These are phyloP conservation scores for Inga oerstediana DNA, from an alignment of 306 rosid species.

Conservation along the genomic window DNA sequence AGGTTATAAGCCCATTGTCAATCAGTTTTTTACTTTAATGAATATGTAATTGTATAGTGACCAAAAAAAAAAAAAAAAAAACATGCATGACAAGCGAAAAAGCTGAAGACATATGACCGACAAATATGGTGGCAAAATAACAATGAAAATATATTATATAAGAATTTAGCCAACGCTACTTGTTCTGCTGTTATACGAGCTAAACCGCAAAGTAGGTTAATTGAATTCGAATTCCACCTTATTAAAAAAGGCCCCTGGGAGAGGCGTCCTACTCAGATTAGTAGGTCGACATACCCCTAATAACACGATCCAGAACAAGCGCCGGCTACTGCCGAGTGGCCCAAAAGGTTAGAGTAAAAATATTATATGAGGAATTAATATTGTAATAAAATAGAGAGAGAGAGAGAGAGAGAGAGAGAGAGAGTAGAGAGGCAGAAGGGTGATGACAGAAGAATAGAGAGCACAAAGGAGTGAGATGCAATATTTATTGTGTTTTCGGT, in stretches of 20 bases:
- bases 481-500: conserved; percentile 2
- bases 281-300: too few species aligned
- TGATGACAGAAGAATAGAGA: conserved; percentile 83
- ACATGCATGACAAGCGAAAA: neutral
- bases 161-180: too few species aligned
- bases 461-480: conserved; percentile 83
- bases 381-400: neutral
- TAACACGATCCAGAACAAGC: too few species aligned
- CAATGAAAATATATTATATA: neutral
- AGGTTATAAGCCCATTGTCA: too few species aligned
- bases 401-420: neutral
- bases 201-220: too few species aligned
- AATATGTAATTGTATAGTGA: neutral
- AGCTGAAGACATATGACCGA: neutral
- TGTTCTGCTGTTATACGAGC: too few species aligned
- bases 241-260: too few species aligned
- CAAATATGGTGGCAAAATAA: neutral
- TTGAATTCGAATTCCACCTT: too few species aligned
- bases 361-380: neutral
- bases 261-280: too few species aligned
- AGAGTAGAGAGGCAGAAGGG: neutral
- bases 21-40: neutral
- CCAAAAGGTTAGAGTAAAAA: too few species aligned
- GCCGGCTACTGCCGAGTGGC: too few species aligned
- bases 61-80: neutral